Percentiles rank a stretch among this genome's conserved stretches.
These are phyloP conservation scores for Hypoxylon rickii DNA, from an alignment of 495 filamentous ascomycete species.

Conservation along the genomic window DNA sequence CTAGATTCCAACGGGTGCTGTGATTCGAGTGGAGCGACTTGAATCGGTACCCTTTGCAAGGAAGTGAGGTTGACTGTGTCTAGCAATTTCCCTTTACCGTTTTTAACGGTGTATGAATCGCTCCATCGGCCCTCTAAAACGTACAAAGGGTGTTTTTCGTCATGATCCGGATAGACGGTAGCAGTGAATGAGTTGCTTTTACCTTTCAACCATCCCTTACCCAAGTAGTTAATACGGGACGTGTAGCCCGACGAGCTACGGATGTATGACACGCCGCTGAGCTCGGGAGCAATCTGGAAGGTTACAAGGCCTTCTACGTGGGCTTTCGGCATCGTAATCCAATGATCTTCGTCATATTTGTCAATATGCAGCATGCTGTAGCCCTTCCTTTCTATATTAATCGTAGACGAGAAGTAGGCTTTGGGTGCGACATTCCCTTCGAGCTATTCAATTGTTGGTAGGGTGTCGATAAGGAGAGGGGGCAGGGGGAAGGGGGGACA, in stretches of 20 bases:
- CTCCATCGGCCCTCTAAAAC: slow-evolving; percentile 81
- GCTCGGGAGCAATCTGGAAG: slow-evolving; percentile 76
- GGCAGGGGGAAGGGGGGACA: neutral
- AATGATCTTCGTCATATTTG: slow-evolving; percentile 63
- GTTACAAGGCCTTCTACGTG: slow-evolving; percentile 87
- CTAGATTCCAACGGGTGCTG: slow-evolving; percentile 79
- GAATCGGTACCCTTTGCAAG: slow-evolving; percentile 65
- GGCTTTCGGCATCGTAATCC: slow-evolving; percentile 80
- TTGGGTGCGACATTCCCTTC: slow-evolving; percentile 88
- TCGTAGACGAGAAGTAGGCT: slow-evolving; percentile 77
- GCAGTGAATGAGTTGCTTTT: slow-evolving; percentile 84
- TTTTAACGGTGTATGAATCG: slow-evolving; percentile 68
- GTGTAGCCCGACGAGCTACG: slow-evolving; percentile 74
- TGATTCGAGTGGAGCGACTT: slow-evolving; percentile 67
- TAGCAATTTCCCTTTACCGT: slow-evolving; percentile 55
- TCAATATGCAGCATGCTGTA: slow-evolving; percentile 73
- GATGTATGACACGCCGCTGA: slow-evolving; percentile 74
- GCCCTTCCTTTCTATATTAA: slow-evolving; percentile 82
- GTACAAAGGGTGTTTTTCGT: slow-evolving; percentile 72
- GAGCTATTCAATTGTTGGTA: slow-evolving; percentile 48
- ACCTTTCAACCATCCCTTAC: slow-evolving; percentile 80
- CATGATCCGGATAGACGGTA: slow-evolving; percentile 64
- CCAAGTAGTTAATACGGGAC: slow-evolving; percentile 77
- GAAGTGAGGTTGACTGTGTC: slow-evolving; percentile 65
- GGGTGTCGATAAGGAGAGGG: neutral